Evolutionary conservation across 83 land plant species (phyloP), one percentile per base, ranked within the genome.

Genomic region (Thuja plicata): DNA sequence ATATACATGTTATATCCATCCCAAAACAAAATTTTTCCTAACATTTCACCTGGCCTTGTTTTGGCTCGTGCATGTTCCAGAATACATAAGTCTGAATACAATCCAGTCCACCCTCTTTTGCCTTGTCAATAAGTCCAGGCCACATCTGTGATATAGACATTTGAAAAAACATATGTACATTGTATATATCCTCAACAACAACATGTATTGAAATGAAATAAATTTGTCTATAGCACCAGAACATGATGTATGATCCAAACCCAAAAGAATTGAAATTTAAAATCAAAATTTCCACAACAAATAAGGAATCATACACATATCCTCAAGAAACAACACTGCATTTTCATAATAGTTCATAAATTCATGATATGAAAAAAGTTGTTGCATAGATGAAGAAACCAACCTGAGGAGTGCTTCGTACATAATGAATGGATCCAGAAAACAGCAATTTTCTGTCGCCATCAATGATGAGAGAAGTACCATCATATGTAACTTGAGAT

Each of bases 391-490:
- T 24, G 10, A 8, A 66, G 2, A 66, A 1, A 66, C 32, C 32
- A 10, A 95, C 96, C 84, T 91, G 91, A 35, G 94, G 92, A 76
- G 96, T 89, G 88, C 93, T 92, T 8, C 97, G 92, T 0, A 96
- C 89, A 76, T 95, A 95, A 90, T 95, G 97, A 37, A 95, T 92
- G 32, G 96, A 95, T 24, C 94, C 97, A 17, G 97, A 92, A 78
- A 94, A 93, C 78, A 95, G 90, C 50, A 95, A 89, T 89, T 92
- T 92, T 73, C 94, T 92, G 43, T 89, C 89, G 46, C 97, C 97
- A 88, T 94, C 86, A 83, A 95, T 87, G 43, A 94, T 92, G 71
- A 95, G 54, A 8, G 95, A 93, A 60, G 93, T 88, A 0, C 87
- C 91, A 76, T 95, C 96, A 45, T 94, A 95, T 7, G 91, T 90